A percentile compares a stretch with the other conserved stretches of the same genome.
These are phyloP conservation scores for Ilex aquifolium DNA, from an alignment of 257 asterid species.

Conservation along the genomic window DNA sequence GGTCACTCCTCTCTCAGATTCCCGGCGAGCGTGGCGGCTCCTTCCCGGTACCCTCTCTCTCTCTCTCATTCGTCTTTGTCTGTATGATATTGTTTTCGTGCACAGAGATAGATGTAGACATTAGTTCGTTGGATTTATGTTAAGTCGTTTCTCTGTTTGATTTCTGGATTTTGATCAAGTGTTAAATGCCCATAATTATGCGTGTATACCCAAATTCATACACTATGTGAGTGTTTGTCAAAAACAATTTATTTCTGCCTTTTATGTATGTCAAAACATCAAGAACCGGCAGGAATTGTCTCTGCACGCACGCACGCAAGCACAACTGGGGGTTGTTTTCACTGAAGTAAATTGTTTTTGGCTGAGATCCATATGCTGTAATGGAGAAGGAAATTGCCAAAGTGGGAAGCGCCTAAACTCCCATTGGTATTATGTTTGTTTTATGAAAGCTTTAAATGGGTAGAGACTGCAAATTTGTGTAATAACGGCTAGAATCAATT, in stretches of 20 bases:
- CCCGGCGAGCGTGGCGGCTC: slow-evolving; percentile 96
- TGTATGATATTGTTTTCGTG: slow-evolving; percentile 5
- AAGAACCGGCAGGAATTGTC: too few species aligned
- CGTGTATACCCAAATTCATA: not conserved
- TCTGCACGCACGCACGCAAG: too few species aligned
- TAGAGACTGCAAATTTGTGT: too few species aligned
- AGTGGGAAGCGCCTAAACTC: too few species aligned
- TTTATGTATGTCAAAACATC: too few species aligned
- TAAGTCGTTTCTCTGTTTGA: not conserved
- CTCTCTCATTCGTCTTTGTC: slow-evolving; percentile 6
- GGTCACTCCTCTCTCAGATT: slow-evolving; percentile 78
- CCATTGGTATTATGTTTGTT: too few species aligned
- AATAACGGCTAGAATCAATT: too few species aligned
- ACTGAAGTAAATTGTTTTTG: too few species aligned
- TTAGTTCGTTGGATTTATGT: not conserved
- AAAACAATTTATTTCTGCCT: not conserved
- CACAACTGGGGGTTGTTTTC: too few species aligned
- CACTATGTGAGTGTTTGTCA: not conserved
- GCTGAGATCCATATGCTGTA: too few species aligned
- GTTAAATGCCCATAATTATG: not conserved
- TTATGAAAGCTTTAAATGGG: too few species aligned
- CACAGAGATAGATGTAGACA: not conserved
- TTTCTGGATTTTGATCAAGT: not conserved
- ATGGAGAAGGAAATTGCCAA: too few species aligned
- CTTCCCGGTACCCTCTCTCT: slow-evolving; percentile 52